Conservation (phyloP, 495 filamentous ascomycete species). For the Talaromyces trachyspermus region DNA sequence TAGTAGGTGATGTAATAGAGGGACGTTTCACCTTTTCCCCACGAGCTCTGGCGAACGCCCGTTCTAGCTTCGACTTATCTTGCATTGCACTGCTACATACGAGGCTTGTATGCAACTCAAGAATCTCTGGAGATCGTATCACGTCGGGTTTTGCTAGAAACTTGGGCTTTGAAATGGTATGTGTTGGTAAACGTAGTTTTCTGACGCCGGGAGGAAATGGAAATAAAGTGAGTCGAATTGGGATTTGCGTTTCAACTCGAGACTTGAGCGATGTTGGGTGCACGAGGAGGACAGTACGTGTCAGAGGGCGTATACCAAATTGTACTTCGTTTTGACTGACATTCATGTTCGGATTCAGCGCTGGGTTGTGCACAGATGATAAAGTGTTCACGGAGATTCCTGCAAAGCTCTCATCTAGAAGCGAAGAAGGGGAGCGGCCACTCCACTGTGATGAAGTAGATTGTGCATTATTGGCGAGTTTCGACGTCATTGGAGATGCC, state of each 20-base stretch:
- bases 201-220: conserved; percentile 65
- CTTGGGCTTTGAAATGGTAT: conserved; percentile 89
- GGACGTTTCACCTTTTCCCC: conserved; percentile 25
- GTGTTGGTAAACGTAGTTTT: conserved; percentile 74
- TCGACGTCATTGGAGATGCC: conserved; percentile 39
- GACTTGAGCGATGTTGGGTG: conserved; percentile 72
- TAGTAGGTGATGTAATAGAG: conserved; percentile 24
- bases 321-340: conserved; percentile 25
- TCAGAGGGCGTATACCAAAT: conserved; percentile 22
- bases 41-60: conserved; percentile 60
- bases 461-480: conserved; percentile 32
- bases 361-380: conserved; percentile 26
- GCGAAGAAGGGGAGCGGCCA: conserved; percentile 46
- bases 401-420: conserved; percentile 37
- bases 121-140: conserved; percentile 55
- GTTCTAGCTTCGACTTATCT: conserved; percentile 50
- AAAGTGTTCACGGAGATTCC: conserved; percentile 36
- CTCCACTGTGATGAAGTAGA: conserved; percentile 42
- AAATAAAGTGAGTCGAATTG: conserved; percentile 65
- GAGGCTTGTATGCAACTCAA: conserved; percentile 72
- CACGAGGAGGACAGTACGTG: conserved; percentile 43
- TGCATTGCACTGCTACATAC: conserved; percentile 95
- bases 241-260: conserved; percentile 90
- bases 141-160: conserved; percentile 61
- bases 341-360: conserved; percentile 25